Conservation (phyloP, 1,139 yeast genomes). For the Taphrina pruni region DNA sequence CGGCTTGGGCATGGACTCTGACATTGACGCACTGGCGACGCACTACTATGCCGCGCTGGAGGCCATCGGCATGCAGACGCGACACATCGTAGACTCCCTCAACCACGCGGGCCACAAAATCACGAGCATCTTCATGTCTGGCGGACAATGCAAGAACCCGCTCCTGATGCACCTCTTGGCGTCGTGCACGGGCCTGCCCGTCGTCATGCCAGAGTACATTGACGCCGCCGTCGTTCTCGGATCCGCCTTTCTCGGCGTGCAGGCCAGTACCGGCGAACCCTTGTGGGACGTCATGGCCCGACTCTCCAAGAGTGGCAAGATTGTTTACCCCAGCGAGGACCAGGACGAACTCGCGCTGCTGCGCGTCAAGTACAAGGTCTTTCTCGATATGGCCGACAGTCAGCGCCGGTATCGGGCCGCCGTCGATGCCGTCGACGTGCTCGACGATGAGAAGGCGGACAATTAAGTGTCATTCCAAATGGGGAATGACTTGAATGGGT, state of each 20-base stretch:
- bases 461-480: background rate
- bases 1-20: conserved; percentile 89
- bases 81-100: conserved; percentile 90
- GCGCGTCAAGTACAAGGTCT: conserved; percentile 77
- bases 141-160: conserved; percentile 95
- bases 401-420: conserved; percentile 75
- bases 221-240: conserved; percentile 98
- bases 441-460: background rate
- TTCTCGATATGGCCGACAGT: conserved; percentile 81
- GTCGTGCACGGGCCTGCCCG: conserved; percentile 90
- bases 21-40: conserved; percentile 81
- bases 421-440: conserved; percentile 57
- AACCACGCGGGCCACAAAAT: conserved; percentile 77
- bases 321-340: conserved; percentile 68
- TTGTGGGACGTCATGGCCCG: conserved; percentile 87
- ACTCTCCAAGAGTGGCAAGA: conserved; percentile 82
- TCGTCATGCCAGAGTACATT: conserved; percentile 88
- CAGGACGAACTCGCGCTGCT: conserved; percentile 74
- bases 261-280: conserved; percentile 63
- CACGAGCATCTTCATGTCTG: conserved; percentile 81
- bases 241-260: conserved; percentile 91
- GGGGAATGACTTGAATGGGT: too few species aligned
- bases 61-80: conserved; percentile 94
- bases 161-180: conserved; percentile 87
- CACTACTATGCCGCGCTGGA: conserved; percentile 93